Evolutionary conservation across 257 asterid species (phyloP).

Genomic region (Petunia axillaris): DNA sequence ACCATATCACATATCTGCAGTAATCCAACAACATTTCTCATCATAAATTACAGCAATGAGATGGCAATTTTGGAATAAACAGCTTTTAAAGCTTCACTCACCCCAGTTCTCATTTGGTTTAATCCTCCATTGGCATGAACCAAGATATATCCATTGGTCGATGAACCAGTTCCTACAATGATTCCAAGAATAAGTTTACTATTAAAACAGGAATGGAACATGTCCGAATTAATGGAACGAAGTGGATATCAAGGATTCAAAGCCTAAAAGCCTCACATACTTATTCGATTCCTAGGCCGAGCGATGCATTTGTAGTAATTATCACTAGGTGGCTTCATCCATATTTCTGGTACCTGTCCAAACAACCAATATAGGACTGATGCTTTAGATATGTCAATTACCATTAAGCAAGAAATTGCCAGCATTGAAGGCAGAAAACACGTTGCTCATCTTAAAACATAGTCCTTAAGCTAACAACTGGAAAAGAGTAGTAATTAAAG

Average conservation of each 20-base stretch:
- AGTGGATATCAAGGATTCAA: neutral
- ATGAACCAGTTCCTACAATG: slow-evolving; percentile 42
- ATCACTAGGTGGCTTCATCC: slow-evolving; percentile 57
- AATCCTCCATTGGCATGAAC: slow-evolving; percentile 78
- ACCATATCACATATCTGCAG: slow-evolving; percentile 78
- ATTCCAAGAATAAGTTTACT: neutral
- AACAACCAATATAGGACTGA: neutral
- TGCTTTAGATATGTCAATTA: neutral
- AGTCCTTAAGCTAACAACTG: neutral
- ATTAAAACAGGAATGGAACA: neutral
- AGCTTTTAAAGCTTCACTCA: slow-evolving; percentile 24
- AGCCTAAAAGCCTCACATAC: slow-evolving; percentile 37
- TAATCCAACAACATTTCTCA: neutral
- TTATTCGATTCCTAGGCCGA: slow-evolving; percentile 49
- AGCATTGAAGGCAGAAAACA: neutral
- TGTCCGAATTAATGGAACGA: neutral
- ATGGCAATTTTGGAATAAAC: neutral
- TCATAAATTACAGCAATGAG: neutral
- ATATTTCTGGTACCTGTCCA: slow-evolving; percentile 55
- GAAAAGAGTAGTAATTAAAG: neutral
- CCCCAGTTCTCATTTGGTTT: slow-evolving; percentile 82
- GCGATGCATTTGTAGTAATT: slow-evolving; percentile 45
- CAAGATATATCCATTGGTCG: slow-evolving; percentile 53
- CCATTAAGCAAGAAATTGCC: neutral
- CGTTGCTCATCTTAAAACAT: neutral